Evolutionary conservation across 768 basidiomycete genomes (phyloP).

Genomic region (Lactarius sp.): DNA sequence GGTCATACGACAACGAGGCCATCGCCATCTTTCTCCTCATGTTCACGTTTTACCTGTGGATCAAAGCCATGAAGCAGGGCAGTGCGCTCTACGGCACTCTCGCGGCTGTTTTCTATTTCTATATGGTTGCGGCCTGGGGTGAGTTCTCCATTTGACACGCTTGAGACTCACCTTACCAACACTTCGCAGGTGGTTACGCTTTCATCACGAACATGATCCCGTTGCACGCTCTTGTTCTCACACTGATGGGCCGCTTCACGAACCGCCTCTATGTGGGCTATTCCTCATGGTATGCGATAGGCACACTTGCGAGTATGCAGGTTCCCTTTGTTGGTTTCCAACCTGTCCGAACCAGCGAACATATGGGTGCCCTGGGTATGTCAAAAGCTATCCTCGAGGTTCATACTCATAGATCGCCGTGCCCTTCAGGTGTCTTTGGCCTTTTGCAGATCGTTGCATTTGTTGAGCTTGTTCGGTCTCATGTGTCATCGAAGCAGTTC

Average conservation of each 20-base stretch:
- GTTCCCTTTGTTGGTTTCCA: slow-evolving; percentile 99
- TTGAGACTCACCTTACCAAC: not conserved
- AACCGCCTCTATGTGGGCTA: slow-evolving; percentile 91
- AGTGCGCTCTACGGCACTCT: slow-evolving; percentile 88
- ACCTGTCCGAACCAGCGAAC: slow-evolving; percentile 95
- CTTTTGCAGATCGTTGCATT: slow-evolving; percentile 95
- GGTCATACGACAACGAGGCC: slow-evolving; percentile 99
- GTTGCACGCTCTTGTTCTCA: slow-evolving; percentile 87
- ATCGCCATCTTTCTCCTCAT: slow-evolving; percentile 99
- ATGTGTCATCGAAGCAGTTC: slow-evolving; percentile 92
- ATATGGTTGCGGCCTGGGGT: slow-evolving; percentile 99
- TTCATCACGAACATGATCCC: slow-evolving; percentile 99
- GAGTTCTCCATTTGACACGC: slow-evolving; percentile 27
- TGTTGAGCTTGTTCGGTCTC: slow-evolving; percentile 79
- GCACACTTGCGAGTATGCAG: slow-evolving; percentile 97
- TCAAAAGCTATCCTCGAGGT: slow-evolving; percentile 10
- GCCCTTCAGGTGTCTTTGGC: slow-evolving; percentile 77
- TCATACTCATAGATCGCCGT: slow-evolving; percentile 18
- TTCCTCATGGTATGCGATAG: slow-evolving; percentile 97
- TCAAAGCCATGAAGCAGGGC: slow-evolving; percentile 90
- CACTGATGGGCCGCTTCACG: slow-evolving; percentile 94
- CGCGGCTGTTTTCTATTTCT: slow-evolving; percentile 96
- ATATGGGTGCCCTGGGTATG: slow-evolving; percentile 95
- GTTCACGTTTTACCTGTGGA: slow-evolving; percentile 98
- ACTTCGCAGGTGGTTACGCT: slow-evolving; percentile 77